These are phyloP conservation scores for Hanseniaspora occidentalis DNA, from an alignment of 805 yeast genomes.

Conservation along the genomic window DNA sequence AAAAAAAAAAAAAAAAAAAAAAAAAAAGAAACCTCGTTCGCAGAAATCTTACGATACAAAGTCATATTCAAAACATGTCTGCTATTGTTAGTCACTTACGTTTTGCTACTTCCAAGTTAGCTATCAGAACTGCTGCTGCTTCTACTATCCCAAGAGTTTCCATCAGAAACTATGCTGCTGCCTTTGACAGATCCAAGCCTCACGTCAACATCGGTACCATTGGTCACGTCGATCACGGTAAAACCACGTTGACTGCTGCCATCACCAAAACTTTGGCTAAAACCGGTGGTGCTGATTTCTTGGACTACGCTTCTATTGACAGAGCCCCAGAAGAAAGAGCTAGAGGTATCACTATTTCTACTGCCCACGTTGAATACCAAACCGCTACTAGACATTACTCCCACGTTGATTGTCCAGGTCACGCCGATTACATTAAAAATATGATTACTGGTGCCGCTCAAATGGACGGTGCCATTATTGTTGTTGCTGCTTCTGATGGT, in stretches of 20 bases:
- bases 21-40: neutral
- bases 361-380: slow-evolving; percentile 96
- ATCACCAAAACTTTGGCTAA: slow-evolving; percentile 87
- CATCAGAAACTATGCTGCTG: slow-evolving; percentile 38
- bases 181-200: slow-evolving; percentile 91
- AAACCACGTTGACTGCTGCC: slow-evolving; percentile 96
- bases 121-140: slow-evolving; percentile 1
- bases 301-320: slow-evolving; percentile 88
- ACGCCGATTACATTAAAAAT: slow-evolving; percentile 96
- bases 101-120: neutral
- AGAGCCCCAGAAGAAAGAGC: slow-evolving; percentile 99
- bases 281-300: slow-evolving; percentile 84
- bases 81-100: neutral
- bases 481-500: slow-evolving; percentile 98
- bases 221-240: slow-evolving; percentile 99
- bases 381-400: slow-evolving; percentile 93
- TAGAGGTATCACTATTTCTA: slow-evolving; percentile 96
- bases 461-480: slow-evolving; percentile 99
- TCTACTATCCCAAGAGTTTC: slow-evolving; percentile 4
- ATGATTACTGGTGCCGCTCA: slow-evolving; percentile 99
- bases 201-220: slow-evolving; percentile 96
- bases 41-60: too few species aligned
- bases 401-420: slow-evolving; percentile 98
- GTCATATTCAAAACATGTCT: neutral
- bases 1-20: neutral